Base-by-base conservation (phyloP, 257 asterid genomes). In the Scutellaria galericulata region DNA sequence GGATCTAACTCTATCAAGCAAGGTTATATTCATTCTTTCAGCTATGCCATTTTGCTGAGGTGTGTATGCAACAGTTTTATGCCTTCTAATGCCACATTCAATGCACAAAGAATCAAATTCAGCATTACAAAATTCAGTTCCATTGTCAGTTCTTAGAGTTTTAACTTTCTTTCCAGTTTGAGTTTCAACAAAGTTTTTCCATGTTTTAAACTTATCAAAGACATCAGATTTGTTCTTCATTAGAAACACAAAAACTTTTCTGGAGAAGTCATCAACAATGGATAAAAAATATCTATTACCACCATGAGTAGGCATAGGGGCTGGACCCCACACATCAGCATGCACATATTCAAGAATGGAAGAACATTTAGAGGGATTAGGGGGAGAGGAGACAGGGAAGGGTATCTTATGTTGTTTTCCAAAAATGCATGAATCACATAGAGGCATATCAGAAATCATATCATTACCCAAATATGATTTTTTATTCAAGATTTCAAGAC, bases 171-270 rank as follows among this genome's bases (percentile, higher is more conserved):
- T 54, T 15, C 31, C n/a, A 1, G 13, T 47, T 47, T 47, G 53
- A 47, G 1, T 47, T 47, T 47, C 3, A 12, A 51, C 14, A 1
- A 15, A 6, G 12, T 3, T 0, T 6, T 7, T 9, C 40, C 63
- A 56, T 7, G 8, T 27, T 15, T 11, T 15, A 20, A 56, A 56
- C n/a, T 9, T 20, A 1, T 22, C 5, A 58, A 58, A 58, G 9
- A 58, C 42, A 27, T 58, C 64, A 58, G 64, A 58, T 58, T 24
- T 58, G 8, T 58, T 9, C 7, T 58, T 31, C 42, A 58, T 4
- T 1, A 58, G 8, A 10, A 27, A 58, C 1, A 58, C 7, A 12
- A 8, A 56, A 7, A 20, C 11, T 9, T 56, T 56, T 56, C 39
- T 18, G 18, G 18, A 18, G 18, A 18, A 18, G 18, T 18, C 18